Evolutionary conservation across 352 stramenopile species (phyloP).

Genomic region (Phytophthora tubulina): DNA sequence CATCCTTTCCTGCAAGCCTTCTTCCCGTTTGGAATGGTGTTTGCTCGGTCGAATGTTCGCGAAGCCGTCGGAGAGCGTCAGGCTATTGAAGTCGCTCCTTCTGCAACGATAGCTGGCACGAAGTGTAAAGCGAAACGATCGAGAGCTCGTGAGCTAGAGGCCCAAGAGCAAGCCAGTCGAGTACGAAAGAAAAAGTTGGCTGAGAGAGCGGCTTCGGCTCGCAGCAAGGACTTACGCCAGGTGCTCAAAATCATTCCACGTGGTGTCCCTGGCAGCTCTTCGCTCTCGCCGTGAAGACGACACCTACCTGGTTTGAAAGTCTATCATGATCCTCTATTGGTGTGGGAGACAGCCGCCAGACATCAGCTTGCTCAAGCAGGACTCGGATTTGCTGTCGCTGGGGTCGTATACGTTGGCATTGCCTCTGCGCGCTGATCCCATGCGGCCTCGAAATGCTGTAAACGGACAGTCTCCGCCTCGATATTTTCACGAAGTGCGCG

Average conservation of each 20-base stretch:
- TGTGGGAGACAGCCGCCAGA: neutral
- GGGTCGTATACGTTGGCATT: constrained; percentile 22
- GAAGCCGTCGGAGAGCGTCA: constrained; percentile 11
- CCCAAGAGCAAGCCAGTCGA: constrained; percentile 11
- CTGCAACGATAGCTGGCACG: constrained; percentile 10
- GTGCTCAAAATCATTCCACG: constrained; percentile 43
- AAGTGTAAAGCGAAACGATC: constrained; percentile 33
- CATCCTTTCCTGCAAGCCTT: constrained; percentile 78
- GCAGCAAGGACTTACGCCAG: constrained; percentile 43
- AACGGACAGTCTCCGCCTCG: constrained; percentile 43
- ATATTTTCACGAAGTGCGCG: constrained; percentile 75
- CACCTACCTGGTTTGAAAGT: constrained; percentile 1
- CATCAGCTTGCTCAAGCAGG: constrained; percentile 12
- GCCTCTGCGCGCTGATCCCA: constrained; percentile 52
- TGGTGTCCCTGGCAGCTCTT: constrained; percentile 23
- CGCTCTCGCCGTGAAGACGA: constrained; percentile 30
- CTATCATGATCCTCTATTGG: constrained; percentile 6
- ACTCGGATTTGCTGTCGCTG: constrained; percentile 15
- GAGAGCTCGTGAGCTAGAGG: constrained; percentile 3
- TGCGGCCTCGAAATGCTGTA: constrained; percentile 58
- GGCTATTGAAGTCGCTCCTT: neutral
- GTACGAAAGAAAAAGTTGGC: constrained; percentile 29
- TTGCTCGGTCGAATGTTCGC: constrained; percentile 32
- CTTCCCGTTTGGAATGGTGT: constrained; percentile 75
- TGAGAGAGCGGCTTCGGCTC: constrained; percentile 29